Percentiles rank a stretch among this genome's conserved stretches.
These are phyloP conservation scores for Raffaelea albimanens DNA, from an alignment of 2,329 filamentous ascomycete species.

Conservation along the genomic window DNA sequence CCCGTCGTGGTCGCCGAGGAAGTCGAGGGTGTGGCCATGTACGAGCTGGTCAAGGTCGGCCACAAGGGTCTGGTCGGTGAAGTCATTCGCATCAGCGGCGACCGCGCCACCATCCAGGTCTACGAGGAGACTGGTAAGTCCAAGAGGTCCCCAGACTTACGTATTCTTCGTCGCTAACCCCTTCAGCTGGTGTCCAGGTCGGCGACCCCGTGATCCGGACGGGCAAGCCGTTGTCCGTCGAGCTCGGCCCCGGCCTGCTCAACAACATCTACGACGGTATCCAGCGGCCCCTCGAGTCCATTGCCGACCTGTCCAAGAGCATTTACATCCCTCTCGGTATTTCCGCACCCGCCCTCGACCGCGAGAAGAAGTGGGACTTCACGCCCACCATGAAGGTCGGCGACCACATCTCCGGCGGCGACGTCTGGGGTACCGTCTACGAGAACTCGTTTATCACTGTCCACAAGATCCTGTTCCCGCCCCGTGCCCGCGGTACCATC, in stretches of 20 bases:
- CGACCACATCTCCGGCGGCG: conserved; percentile 92
- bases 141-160: not conserved
- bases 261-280: conserved; percentile 99
- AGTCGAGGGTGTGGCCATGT: conserved; percentile 99
- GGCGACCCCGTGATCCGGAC: conserved; percentile 87
- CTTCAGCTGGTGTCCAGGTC: conserved; percentile 79
- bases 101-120: conserved; percentile 96
- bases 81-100: conserved; percentile 93
- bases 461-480: conserved; percentile 88
- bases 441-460: conserved; percentile 93
- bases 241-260: conserved; percentile 92
- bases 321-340: conserved; percentile 99
- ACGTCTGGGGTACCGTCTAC: conserved; percentile 88
- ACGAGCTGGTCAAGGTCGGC: conserved; percentile 93
- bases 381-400: conserved; percentile 86
- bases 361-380: conserved; percentile 93
- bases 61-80: conserved; percentile 89
- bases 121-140: conserved; percentile 97
- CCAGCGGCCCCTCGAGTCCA: conserved; percentile 83
- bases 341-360: conserved; percentile 75
- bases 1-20: conserved; percentile 96
- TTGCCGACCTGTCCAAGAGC: conserved; percentile 66
- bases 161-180: too few relatives aligned
- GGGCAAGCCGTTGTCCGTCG: conserved; percentile 92
- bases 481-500: conserved; percentile 82